phyloP scores from a whole-genome alignment of 805 yeast species.

The Phaffomyces opuntiae region DNA sequence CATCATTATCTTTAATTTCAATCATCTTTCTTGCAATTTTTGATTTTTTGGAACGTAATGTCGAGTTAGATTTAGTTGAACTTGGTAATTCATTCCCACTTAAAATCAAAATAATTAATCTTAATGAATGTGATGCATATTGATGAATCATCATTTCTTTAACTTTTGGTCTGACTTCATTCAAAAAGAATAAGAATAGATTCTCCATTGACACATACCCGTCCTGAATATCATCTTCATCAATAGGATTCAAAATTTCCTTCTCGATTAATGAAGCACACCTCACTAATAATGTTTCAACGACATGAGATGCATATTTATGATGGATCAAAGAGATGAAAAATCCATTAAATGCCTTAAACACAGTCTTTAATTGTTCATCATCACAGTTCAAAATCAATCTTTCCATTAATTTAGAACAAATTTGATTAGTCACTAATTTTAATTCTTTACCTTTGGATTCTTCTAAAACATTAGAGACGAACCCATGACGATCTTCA shows the following conservation, averaged over 20 bases:
- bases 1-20: slow-evolving; percentile 73
- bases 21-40: slow-evolving; percentile 91
- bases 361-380: slow-evolving; percentile 57
- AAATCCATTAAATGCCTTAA: slow-evolving; percentile 64
- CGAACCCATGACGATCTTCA: slow-evolving; percentile 70
- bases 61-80: slow-evolving; percentile 57
- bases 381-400: slow-evolving; percentile 61
- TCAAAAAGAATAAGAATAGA: slow-evolving; percentile 54
- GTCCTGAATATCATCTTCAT: slow-evolving; percentile 28
- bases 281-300: slow-evolving; percentile 77
- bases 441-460: slow-evolving; percentile 85
- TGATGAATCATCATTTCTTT: slow-evolving; percentile 59
- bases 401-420: slow-evolving; percentile 89
- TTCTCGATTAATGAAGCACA: slow-evolving; percentile 68
- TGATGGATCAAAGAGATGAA: slow-evolving; percentile 74
- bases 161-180: slow-evolving; percentile 58
- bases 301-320: slow-evolving; percentile 88
- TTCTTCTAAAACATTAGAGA: slow-evolving; percentile 76
- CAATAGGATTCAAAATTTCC: slow-evolving; percentile 48
- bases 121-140: slow-evolving; percentile 83
- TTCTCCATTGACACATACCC: slow-evolving; percentile 55
- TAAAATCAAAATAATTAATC: slow-evolving; percentile 62
- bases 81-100: slow-evolving; percentile 78
- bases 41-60: slow-evolving; percentile 74
- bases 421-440: slow-evolving; percentile 87